Conservation (phyloP, 2,329 filamentous ascomycete genomes). For the Sclerotinia trifoliorum region DNA sequence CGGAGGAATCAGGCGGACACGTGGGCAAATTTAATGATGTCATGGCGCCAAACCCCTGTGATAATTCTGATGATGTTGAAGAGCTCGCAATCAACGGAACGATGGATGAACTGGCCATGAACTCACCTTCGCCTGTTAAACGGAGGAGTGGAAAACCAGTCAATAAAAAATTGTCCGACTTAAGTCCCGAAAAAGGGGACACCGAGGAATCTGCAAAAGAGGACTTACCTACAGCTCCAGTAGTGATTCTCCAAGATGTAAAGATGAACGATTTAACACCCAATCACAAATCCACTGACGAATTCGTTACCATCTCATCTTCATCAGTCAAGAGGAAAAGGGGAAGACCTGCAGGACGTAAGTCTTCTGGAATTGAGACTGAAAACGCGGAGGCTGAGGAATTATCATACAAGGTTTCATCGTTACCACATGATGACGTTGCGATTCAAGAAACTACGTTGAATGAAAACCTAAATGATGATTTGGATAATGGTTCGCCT, state of each 20-base stretch:
- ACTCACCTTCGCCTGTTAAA: constrained; percentile 8
- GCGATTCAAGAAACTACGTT: not conserved
- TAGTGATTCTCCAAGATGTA: not conserved
- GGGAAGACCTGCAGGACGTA: not conserved
- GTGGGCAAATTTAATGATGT: not conserved
- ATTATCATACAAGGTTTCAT: not conserved
- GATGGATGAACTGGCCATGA: not conserved
- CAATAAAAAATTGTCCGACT: not conserved
- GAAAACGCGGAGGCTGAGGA: not conserved
- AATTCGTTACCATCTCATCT: not conserved
- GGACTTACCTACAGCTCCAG: not conserved
- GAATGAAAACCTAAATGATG: not conserved
- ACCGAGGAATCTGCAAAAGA: not conserved
- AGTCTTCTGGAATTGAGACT: not conserved
- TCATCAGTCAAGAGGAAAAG: constrained; percentile 6
- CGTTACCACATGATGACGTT: not conserved
- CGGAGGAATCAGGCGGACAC: not conserved
- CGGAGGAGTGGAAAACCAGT: not conserved
- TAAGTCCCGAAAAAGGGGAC: not conserved
- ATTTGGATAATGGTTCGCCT: not conserved
- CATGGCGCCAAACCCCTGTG: not conserved
- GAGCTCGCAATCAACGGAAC: not conserved
- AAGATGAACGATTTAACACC: not conserved
- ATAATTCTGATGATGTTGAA: not conserved
- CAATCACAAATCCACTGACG: not conserved